Percentiles rank a stretch among this genome's conserved stretches.
Evolutionary conservation across 208 protist genomes (phyloP).

Genomic region (Crithidia fasciculata): DNA sequence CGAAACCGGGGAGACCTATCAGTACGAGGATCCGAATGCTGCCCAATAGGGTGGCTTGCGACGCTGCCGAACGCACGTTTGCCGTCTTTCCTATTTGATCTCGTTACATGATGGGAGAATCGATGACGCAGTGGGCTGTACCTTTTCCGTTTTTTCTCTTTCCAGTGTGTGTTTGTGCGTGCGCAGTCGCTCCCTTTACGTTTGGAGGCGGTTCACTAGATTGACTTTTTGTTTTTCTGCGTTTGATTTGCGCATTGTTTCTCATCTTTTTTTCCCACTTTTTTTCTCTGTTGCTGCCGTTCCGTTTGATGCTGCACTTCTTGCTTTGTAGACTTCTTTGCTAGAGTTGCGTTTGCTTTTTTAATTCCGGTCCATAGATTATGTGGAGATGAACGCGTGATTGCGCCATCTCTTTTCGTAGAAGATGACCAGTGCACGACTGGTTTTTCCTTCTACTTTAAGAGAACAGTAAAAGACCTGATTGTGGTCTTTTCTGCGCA

Average conservation of each 20-base stretch:
- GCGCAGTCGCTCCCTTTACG: neutral
- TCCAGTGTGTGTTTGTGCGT: too few relatives aligned
- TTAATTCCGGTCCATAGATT: too few relatives aligned
- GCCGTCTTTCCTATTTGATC: too few relatives aligned
- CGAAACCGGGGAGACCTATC: slow-evolving; percentile 34
- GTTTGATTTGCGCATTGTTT: neutral
- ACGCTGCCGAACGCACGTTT: neutral
- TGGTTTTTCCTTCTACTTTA: too few relatives aligned
- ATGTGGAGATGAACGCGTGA: too few relatives aligned
- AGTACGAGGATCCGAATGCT: slow-evolving; percentile 27
- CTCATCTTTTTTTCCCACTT: neutral
- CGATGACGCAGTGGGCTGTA: too few relatives aligned
- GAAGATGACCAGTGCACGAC: too few relatives aligned
- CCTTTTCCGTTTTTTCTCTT: too few relatives aligned
- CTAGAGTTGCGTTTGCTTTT: slow-evolving; percentile 23
- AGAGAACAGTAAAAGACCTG: too few relatives aligned
- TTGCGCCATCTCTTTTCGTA: too few relatives aligned
- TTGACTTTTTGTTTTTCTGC: slow-evolving; percentile 9
- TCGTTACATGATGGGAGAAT: too few relatives aligned
- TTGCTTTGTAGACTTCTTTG: slow-evolving; percentile 14
- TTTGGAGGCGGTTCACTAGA: neutral
- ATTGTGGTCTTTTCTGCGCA: neutral
- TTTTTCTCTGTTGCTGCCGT: slow-evolving; percentile 1
- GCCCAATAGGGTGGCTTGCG: neutral
- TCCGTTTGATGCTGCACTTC: neutral